Evolutionary conservation across 2,329 filamentous ascomycete species (phyloP).

Genomic region (Macroventuria anomochaeta): DNA sequence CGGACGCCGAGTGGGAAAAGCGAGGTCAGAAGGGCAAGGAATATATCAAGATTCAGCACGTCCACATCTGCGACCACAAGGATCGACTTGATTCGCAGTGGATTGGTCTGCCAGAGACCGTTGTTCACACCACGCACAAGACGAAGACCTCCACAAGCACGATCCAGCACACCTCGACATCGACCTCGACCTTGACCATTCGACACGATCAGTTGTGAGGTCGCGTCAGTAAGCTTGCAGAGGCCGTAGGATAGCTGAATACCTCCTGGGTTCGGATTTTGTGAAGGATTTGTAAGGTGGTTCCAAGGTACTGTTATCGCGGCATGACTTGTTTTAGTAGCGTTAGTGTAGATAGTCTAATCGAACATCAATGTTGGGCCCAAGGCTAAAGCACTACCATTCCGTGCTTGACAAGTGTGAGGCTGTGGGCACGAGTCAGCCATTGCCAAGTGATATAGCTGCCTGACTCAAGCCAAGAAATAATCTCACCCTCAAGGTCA

Average conservation of each 20-base stretch:
- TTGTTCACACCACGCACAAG: neutral
- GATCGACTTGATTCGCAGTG: conserved; percentile 4
- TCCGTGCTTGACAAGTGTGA: neutral
- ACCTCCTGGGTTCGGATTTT: neutral
- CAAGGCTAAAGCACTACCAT: conserved; percentile 12
- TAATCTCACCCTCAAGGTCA: conserved; percentile 1
- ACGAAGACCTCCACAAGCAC: neutral
- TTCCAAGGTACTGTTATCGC: neutral
- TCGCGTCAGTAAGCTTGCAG: neutral
- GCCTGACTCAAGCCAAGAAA: conserved; percentile 8
- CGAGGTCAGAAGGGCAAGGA: conserved; percentile 13
- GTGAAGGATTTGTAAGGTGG: neutral
- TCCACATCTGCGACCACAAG: conserved; percentile 11
- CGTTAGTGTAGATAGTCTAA: conserved; percentile 18
- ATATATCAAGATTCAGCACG: conserved; percentile 24
- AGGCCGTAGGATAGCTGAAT: neutral
- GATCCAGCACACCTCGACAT: neutral
- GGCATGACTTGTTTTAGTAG: conserved; percentile 5
- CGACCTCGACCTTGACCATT: neutral
- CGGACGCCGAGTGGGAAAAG: conserved; percentile 34
- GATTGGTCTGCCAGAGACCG: conserved; percentile 14
- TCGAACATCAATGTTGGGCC: conserved; percentile 16
- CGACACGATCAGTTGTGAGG: conserved; percentile 10
- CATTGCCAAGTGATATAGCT: neutral
- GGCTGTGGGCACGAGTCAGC: conserved; percentile 10